These are phyloP conservation scores for Lolium perenne DNA, from an alignment of 176 grass and related monocot species.

Conservation along the genomic window DNA sequence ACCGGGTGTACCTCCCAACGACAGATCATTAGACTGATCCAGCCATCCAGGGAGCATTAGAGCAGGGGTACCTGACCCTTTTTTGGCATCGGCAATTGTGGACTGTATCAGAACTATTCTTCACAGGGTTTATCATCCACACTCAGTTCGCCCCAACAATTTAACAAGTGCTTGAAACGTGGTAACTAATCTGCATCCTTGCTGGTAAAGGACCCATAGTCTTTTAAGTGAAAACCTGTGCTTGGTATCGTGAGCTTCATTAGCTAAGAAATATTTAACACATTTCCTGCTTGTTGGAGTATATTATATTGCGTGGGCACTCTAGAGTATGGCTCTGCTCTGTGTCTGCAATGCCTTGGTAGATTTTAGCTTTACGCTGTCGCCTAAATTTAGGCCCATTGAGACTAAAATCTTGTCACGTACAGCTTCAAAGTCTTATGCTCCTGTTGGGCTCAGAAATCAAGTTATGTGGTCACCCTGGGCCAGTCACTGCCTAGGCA, in stretches of 20 bases:
- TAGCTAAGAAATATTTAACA: not conserved
- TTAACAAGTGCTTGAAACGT: slow-evolving; percentile 47
- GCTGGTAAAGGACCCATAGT: not conserved
- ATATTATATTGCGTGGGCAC: too few relatives aligned
- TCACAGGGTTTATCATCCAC: slow-evolving; percentile 38
- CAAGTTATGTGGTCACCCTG: too few relatives aligned
- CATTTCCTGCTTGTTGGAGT: too few relatives aligned
- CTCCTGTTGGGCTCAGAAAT: too few relatives aligned
- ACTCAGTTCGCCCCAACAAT: slow-evolving; percentile 22
- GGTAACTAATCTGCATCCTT: slow-evolving; percentile 22
- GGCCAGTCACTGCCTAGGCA: too few relatives aligned
- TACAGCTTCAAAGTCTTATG: too few relatives aligned
- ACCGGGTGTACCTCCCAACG: slow-evolving; percentile 80
- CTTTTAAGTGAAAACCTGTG: slow-evolving; percentile 14
- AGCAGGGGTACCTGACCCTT: slow-evolving; percentile 21
- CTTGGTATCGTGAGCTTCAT: not conserved
- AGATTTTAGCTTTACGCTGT: too few relatives aligned
- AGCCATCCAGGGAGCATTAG: slow-evolving; percentile 11
- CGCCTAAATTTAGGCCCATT: too few relatives aligned
- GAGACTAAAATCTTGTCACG: too few relatives aligned
- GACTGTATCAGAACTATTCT: slow-evolving; percentile 35
- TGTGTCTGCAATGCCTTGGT: too few relatives aligned
- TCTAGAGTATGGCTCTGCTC: too few relatives aligned
- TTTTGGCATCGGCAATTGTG: slow-evolving; percentile 32
- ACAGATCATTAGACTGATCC: slow-evolving; percentile 46